phyloP scores from a whole-genome alignment of 495 filamentous ascomycete species.

The Hyaloscypha finlandica region DNA sequence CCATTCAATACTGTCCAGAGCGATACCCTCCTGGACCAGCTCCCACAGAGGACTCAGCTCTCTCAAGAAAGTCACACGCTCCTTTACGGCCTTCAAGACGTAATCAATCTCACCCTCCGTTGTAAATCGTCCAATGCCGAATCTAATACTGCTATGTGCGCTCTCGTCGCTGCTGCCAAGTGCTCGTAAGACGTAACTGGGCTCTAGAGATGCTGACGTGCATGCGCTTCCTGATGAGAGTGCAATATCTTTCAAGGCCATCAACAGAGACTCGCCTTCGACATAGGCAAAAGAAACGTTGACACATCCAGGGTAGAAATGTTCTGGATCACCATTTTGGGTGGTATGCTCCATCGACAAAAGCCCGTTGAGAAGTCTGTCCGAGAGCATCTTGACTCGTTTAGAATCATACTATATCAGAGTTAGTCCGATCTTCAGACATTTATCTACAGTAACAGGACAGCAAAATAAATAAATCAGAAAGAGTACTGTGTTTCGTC shows the following conservation, averaged over 20 bases:
- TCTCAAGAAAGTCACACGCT: slow-evolving; percentile 86
- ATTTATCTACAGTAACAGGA: slow-evolving; percentile 23
- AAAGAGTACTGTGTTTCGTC: slow-evolving; percentile 35
- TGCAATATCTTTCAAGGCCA: slow-evolving; percentile 98
- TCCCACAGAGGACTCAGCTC: slow-evolving; percentile 98
- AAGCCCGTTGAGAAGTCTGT: slow-evolving; percentile 78
- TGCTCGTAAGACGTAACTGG: slow-evolving; percentile 91
- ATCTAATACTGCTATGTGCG: slow-evolving; percentile 95
- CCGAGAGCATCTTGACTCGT: slow-evolving; percentile 77
- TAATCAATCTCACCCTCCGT: slow-evolving; percentile 96
- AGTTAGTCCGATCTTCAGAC: slow-evolving; percentile 35
- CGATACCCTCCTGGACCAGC: slow-evolving; percentile 94
- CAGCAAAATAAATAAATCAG: slow-evolving; percentile 24
- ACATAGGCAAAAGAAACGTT: slow-evolving; percentile 99
- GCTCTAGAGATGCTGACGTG: slow-evolving; percentile 94
- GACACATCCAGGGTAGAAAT: slow-evolving; percentile 94
- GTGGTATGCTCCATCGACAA: slow-evolving; percentile 87
- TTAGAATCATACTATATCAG: slow-evolving; percentile 79
- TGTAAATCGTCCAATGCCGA: slow-evolving; percentile 96
- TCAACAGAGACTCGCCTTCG: slow-evolving; percentile 94
- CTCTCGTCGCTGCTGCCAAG: slow-evolving; percentile 95
- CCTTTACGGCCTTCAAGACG: slow-evolving; percentile 89
- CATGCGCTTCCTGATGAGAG: slow-evolving; percentile 96
- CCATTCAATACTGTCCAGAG: slow-evolving; percentile 97
- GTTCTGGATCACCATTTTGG: slow-evolving; percentile 81